Base-by-base conservation (phyloP, 305 asterid species). In the Fraxinus nigra region DNA sequence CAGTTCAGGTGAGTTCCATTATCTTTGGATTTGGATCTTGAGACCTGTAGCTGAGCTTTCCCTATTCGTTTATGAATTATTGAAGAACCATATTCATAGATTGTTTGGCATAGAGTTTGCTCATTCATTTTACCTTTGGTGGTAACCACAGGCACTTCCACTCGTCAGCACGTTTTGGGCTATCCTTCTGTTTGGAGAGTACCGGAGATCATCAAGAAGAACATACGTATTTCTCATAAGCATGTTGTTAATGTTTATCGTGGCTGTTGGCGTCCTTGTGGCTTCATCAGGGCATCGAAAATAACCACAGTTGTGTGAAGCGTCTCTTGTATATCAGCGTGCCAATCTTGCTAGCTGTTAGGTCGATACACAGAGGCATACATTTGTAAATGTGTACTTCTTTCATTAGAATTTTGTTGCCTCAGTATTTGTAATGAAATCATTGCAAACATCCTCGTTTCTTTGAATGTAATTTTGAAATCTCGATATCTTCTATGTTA, bases 151-250 rank as follows among this genome's bases (percentile, higher is more conserved):
- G 92, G 93, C 93, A 34, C 90, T 92, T 79, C 93, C 92, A 0
- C 89, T 92, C 1, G 93, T 89, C 81, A 92, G 93, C 86, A 92
- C 93, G 2, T 85, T 90, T 85, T 92, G 93, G 93, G 93, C 93
- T 1, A 72, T 91, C 40, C 30, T 90, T 61, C 75, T 88, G 30
- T 89, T 92, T 76, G 93, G 93, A 3, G 93, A 90, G 75, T 90
- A 89, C n/a, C 86, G 95, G 78, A 87, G 90, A 81, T 92, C 93
- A 46, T 89, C 92, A 10, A 87, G 88, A 61, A 86, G 83, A 78
- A 87, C 92, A 0, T 88, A 90, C 20, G 54, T n/a, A 22, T 89
- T 56, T 26, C 92, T 90, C 0, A 83, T 80, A 8, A 79, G 86
- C 43, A 92, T 92, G 95, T 73, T 89, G 73, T 78, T 77, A 33